Percentiles rank a stretch among this genome's conserved stretches.
Conservation (phyloP, 2,329 filamentous ascomycete genomes). For the Botrytis porri region DNA sequence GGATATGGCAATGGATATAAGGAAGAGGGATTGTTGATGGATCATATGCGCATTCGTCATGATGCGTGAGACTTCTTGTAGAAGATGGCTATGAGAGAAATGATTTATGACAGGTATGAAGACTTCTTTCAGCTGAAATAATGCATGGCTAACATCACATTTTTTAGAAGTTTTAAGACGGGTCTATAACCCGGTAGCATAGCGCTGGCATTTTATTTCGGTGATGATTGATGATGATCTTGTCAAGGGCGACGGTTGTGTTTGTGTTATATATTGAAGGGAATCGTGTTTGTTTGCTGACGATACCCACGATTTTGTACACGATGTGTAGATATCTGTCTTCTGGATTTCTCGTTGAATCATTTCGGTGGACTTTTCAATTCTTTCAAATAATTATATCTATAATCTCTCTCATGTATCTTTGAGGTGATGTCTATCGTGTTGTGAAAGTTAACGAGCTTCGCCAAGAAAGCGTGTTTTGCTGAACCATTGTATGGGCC, state of each 20-base stretch:
- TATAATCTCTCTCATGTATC: neutral
- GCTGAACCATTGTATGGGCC: neutral
- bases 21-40: fast-evolving
- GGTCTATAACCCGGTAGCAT: neutral
- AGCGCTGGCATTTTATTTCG: neutral
- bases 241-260: too few relatives aligned
- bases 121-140: neutral
- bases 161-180: too few relatives aligned
- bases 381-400: neutral
- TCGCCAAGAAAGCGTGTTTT: neutral
- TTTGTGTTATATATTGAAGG: neutral
- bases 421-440: neutral
- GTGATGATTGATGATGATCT: neutral
- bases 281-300: neutral
- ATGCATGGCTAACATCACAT: neutral
- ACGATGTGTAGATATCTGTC: neutral
- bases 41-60: neutral
- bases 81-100: neutral
- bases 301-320: neutral
- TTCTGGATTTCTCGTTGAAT: neutral
- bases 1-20: neutral
- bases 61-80: neutral
- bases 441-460: neutral
- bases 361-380: neutral
- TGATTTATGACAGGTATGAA: neutral